Base-by-base conservation (phyloP, 1,284 basidiomycete genomes). In the Moesziomyces sp. region DNA sequence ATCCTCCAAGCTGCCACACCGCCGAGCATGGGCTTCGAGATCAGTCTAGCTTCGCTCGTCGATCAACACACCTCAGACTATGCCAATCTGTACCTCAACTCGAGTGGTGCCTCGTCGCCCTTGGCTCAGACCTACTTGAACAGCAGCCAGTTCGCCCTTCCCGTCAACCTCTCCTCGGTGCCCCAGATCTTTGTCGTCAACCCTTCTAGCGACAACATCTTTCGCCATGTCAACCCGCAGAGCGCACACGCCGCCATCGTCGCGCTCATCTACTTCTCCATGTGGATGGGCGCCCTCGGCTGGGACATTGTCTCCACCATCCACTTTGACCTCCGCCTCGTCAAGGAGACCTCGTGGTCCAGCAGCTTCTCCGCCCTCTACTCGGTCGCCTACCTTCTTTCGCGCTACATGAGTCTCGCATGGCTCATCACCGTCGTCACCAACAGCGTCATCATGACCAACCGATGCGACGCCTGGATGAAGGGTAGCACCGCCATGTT, bases 251-350 rank as follows among this genome's bases (percentile, higher is more conserved):
- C 68, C 2, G 62, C 65, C 57, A 75, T 75, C 51, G 60, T 69
- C 43, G 69, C 58, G 21, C 58, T 78, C 63, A 72, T 79, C 60
- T 76, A 71, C 67, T 62, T 62, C 23, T 79, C 77, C 46, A 69
- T 77, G 60, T 80, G 78, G 77, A 71, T 79, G 58, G 78, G 78
- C 43, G 78, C 77, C 4, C 67, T 79, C 14, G 78, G 77, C 11
- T 80, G 77, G 78, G 78, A 80, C 47, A 72, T 80, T 26, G 61
- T 80, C 47, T 72, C 65, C 52, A 75, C 74, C 43, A 52, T 76
- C 35, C 30, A 50, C 11, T 78, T 80, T 47, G 78, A 80, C 52
- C 21, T 72, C 42, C 65, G 76, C 23, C 43, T 80, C 44, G 28
- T 75, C 49, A 52, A 55, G 24, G 65, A 80, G 52, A 80, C 78